Percentiles rank a stretch among this genome's conserved stretches.
These are phyloP conservation scores for Aspergillus sp. DNA, from an alignment of 2,329 filamentous ascomycete species.

Conservation along the genomic window DNA sequence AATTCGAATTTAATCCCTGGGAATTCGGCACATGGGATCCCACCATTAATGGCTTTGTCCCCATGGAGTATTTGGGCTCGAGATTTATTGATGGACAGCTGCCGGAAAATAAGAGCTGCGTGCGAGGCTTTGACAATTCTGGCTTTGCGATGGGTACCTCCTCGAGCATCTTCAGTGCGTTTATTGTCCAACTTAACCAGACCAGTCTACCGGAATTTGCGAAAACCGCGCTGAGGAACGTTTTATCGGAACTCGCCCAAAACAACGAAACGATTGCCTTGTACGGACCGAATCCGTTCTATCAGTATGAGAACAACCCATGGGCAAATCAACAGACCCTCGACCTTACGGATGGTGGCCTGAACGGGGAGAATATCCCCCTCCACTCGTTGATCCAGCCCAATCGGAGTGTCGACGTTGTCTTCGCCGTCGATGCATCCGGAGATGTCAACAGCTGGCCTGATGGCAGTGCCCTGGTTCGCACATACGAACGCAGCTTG, in stretches of 20 bases:
- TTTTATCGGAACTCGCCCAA: constrained; percentile 49
- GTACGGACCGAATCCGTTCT: constrained; percentile 69
- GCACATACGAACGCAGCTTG: constrained; percentile 60
- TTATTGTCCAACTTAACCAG: constrained; percentile 57
- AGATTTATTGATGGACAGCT: constrained; percentile 58
- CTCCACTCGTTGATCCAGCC: constrained; percentile 69
- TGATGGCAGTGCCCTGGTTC: constrained; percentile 64
- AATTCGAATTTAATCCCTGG: constrained; percentile 70
- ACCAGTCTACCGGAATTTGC: constrained; percentile 43
- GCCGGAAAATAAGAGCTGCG: constrained; percentile 49
- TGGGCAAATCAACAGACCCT: constrained; percentile 48
- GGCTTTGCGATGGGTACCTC: constrained; percentile 82
- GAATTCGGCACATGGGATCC: constrained; percentile 72
- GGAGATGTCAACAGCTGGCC: constrained; percentile 68
- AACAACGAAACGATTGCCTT: constrained; percentile 63
- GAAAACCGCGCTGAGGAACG: constrained; percentile 39
- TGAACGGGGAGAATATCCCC: constrained; percentile 71
- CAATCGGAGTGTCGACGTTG: constrained; percentile 61
- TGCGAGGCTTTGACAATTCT: constrained; percentile 71
- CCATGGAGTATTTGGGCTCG: constrained; percentile 61
- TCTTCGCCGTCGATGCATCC: constrained; percentile 71
- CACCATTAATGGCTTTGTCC: constrained; percentile 60
- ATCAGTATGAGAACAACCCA: constrained; percentile 49
- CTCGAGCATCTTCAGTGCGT: constrained; percentile 73
- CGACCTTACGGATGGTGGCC: constrained; percentile 68